These are phyloP conservation scores for Hypsizygus ulmarius DNA, from an alignment of 1,284 basidiomycete species.

Conservation along the genomic window DNA sequence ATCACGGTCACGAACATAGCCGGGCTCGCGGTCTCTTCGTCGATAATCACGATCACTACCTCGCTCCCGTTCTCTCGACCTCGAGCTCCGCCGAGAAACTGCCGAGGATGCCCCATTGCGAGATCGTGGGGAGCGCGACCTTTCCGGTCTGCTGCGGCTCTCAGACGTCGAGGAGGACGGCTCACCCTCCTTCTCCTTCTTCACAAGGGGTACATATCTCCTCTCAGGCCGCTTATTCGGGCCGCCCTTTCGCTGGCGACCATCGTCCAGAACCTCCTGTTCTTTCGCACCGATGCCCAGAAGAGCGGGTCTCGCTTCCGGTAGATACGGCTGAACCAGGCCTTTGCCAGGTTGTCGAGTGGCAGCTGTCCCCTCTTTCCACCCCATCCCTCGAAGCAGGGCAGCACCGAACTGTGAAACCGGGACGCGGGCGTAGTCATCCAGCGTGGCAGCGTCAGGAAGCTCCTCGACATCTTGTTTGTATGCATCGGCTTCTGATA, in stretches of 20 bases:
- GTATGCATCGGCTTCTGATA: constrained; percentile 78
- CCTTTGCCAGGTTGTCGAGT: constrained; percentile 56
- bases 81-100: constrained; percentile 30
- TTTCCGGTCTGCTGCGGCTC: constrained; percentile 27
- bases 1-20: constrained; percentile 21
- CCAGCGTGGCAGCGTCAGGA: constrained; percentile 73
- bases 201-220: constrained; percentile 76
- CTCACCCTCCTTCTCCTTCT: constrained; percentile 47
- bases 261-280: constrained; percentile 64
- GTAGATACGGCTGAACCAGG: constrained; percentile 75
- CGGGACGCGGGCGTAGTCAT: constrained; percentile 90
- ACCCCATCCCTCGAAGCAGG: constrained; percentile 95
- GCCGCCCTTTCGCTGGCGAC: constrained; percentile 47
- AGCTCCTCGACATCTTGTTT: constrained; percentile 77
- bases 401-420: constrained; percentile 93
- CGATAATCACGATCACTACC: constrained; percentile 24
- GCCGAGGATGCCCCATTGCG: constrained; percentile 24
- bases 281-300: constrained; percentile 92
- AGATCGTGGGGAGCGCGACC: constrained; percentile 39
- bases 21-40: constrained; percentile 19
- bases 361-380: constrained; percentile 81
- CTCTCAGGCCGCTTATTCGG: constrained; percentile 53
- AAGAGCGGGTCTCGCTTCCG: constrained; percentile 76
- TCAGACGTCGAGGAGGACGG: constrained; percentile 25
- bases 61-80: constrained; percentile 30